A percentile compares a stretch with the other conserved stretches of the same genome.
Evolutionary conservation across 441 rosid species (phyloP).

Genomic region (Erodium texanum): DNA sequence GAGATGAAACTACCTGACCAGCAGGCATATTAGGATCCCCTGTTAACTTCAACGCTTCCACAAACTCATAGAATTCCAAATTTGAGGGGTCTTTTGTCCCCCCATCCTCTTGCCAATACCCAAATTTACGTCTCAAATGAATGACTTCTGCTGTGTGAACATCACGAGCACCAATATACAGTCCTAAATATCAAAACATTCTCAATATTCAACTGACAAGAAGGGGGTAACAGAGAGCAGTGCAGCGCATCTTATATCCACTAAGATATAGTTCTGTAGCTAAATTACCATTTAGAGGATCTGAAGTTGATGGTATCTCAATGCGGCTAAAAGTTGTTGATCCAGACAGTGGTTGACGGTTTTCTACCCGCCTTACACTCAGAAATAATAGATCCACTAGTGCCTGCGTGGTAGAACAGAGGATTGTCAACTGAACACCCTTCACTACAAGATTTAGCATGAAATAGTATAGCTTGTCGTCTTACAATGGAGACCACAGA

Average conservation of each 20-base stretch:
- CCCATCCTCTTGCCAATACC: conserved; percentile 76
- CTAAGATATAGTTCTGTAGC: not conserved
- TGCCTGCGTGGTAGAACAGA: conserved; percentile 36
- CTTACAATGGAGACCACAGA: not conserved
- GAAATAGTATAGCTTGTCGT: too few species aligned
- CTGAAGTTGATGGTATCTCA: conserved; percentile 51
- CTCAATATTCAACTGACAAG: conserved; percentile 12
- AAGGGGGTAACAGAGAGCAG: conserved; percentile 14
- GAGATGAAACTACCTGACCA: conserved; percentile 57
- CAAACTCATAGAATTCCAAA: conserved; percentile 87
- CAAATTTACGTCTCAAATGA: conserved; percentile 66
- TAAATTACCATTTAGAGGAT: conserved; percentile 68
- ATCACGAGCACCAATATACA: conserved; percentile 84
- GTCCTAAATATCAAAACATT: conserved; percentile 40
- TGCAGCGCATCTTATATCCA: conserved; percentile 9
- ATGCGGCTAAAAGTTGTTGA: conserved; percentile 79
- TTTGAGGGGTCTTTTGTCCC: conserved; percentile 42
- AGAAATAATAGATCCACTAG: conserved; percentile 74
- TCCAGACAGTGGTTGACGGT: conserved; percentile 61
- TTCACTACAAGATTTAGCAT: not conserved
- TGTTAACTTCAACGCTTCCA: conserved; percentile 78
- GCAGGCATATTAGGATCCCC: conserved; percentile 96
- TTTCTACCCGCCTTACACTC: conserved; percentile 65
- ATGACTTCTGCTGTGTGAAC: conserved; percentile 83
- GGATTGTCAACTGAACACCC: conserved; percentile 16